A percentile compares a stretch with the other conserved stretches of the same genome.
phyloP scores from a whole-genome alignment of 495 filamentous ascomycete species.

The Lasiosphaeria miniovina region DNA sequence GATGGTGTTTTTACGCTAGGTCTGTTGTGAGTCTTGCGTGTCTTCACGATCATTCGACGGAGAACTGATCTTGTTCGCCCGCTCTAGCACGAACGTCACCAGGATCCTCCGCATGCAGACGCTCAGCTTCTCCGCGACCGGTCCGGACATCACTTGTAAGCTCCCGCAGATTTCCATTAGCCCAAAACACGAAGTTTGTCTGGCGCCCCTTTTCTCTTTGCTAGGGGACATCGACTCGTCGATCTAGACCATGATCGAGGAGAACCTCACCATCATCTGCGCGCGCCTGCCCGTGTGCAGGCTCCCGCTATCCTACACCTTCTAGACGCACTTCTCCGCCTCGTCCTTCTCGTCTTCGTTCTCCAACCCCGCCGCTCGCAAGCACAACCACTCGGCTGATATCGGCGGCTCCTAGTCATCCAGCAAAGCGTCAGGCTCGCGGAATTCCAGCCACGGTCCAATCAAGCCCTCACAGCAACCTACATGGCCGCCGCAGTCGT shows the following conservation, averaged over 20 bases:
- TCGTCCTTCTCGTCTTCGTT: slow-evolving; percentile 12
- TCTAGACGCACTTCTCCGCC: slow-evolving; percentile 22
- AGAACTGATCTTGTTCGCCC: not conserved
- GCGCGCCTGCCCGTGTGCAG: slow-evolving; percentile 44
- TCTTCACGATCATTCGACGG: not conserved
- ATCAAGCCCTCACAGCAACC: not conserved
- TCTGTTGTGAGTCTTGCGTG: slow-evolving; percentile 24
- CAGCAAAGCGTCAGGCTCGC: too few relatives aligned
- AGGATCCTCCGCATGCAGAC: slow-evolving; percentile 25
- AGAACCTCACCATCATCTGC: slow-evolving; percentile 46
- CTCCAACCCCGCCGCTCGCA: not conserved
- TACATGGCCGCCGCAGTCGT: not conserved
- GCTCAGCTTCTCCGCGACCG: slow-evolving; percentile 17
- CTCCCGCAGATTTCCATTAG: not conserved
- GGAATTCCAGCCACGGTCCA: not conserved
- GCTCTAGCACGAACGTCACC: slow-evolving; percentile 16
- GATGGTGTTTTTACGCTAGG: slow-evolving; percentile 38
- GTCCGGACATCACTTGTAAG: slow-evolving; percentile 23
- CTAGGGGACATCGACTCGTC: slow-evolving; percentile 33
- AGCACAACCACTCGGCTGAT: too few relatives aligned
- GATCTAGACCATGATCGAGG: slow-evolving; percentile 47
- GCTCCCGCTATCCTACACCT: slow-evolving; percentile 26
- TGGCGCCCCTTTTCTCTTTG: not conserved
- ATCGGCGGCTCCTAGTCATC: too few relatives aligned
- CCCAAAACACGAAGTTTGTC: not conserved